Base-by-base conservation (phyloP, 331 rosid genomes). In the Quercus phellos region DNA sequence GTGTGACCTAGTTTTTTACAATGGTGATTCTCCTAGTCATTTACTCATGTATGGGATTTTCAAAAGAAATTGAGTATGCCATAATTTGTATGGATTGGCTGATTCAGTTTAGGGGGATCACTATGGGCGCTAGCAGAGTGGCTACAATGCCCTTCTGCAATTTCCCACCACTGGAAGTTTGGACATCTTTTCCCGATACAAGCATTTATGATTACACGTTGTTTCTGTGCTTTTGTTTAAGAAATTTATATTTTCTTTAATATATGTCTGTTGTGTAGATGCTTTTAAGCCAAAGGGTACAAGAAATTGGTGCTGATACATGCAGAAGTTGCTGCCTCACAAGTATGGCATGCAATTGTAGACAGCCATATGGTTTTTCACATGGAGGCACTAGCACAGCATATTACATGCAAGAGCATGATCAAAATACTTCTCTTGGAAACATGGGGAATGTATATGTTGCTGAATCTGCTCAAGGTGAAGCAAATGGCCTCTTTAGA, bases 251-350 rank as follows among this genome's bases (percentile, higher is more conserved):
- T 80, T 32, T 83, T 77, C 18, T 61, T 35, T 24, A 72, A 72
- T 66, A 22, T 74, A 29, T 85, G 68, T 21, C 43, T 60, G 38
- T 81, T 58, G 27, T 73, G 68, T 82, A 95, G 99, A 92, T 92
- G 97, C 99, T 95, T 80, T 91, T 95, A 77, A 95, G 97, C 88
- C 99, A 95, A 84, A 90, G 96, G 83, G 99, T 95, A 81, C 98
- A 92, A 85, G 99, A 95, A 86, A 91, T 90, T 81, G 94, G 93
- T 18, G 94, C 92, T 17, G 98, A 92, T 79, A 91, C 99, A 27
- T 92, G 98, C 97, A 92, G 86, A 89, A 80, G 72, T 77, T 95
- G 99, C 77, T 92, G 93, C 86, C 94, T 91, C 66, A 75, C 87
- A 80, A 91, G 89, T 69, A 81, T 85, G 84, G 86, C 90, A 29